These are phyloP conservation scores for Elaeagnus macrophylla DNA, from an alignment of 306 rosid species.

Conservation along the genomic window DNA sequence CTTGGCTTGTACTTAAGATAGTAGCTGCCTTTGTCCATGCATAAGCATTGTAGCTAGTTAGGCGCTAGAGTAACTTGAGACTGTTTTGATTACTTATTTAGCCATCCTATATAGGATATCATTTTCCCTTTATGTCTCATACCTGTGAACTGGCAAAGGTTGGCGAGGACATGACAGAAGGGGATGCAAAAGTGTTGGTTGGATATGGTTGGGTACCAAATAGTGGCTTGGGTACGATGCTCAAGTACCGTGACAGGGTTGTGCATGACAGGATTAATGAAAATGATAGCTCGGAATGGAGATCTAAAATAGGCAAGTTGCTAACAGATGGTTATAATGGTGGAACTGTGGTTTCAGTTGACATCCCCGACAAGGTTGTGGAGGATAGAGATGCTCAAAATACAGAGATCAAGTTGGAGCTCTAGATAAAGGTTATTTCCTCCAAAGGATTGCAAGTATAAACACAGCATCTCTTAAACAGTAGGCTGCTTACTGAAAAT, in stretches of 20 bases:
- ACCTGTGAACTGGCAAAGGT: constrained; percentile 23
- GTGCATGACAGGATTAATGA: constrained; percentile 65
- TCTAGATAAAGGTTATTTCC: not conserved
- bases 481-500: no score
- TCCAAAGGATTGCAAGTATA: not conserved
- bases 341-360: constrained; percentile 34
- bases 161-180: constrained; percentile 49
- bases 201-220: constrained; percentile 77
- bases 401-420: constrained; percentile 30
- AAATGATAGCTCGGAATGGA: constrained; percentile 61
- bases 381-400: constrained; percentile 26
- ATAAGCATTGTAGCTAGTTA: no score
- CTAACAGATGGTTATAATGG: constrained; percentile 62
- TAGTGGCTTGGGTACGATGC: constrained; percentile 84
- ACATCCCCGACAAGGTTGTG: constrained; percentile 39
- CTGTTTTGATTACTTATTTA: no score
- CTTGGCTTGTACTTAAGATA: no score
- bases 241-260: constrained; percentile 72
- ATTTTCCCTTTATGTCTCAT: not conserved
- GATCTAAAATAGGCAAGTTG: constrained; percentile 67
- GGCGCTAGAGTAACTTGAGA: no score
- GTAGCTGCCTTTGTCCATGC: no score
- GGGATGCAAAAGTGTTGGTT: constrained; percentile 60
- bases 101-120: not conserved
- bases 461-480: no score